Conservation (phyloP, 345 rosid species). For the Erysimum cheiranthoides region DNA sequence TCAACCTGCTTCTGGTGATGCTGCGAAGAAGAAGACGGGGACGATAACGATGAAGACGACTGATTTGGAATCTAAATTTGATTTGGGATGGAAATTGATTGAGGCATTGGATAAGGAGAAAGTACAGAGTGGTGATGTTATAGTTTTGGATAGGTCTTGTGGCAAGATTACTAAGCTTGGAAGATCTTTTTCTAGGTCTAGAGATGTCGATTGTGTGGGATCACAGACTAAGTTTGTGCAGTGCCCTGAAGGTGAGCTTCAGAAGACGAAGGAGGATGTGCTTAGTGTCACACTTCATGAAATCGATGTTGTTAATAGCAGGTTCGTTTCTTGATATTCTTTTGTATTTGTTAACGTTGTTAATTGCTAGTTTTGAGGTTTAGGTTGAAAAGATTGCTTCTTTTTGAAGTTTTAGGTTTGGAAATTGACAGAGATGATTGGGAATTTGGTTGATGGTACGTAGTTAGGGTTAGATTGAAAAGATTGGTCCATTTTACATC, state of each 20-base stretch:
- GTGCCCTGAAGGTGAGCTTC: constrained; percentile 94
- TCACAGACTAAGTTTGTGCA: constrained; percentile 90
- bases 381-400: constrained; percentile 6
- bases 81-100: constrained; percentile 87
- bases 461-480: not conserved
- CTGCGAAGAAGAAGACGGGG: constrained; percentile 79
- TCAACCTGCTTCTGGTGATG: constrained; percentile 72
- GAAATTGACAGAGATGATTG: not conserved
- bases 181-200: constrained; percentile 83
- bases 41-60: constrained; percentile 87
- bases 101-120: constrained; percentile 86
- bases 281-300: constrained; percentile 92
- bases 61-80: constrained; percentile 87
- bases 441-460: not conserved
- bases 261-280: constrained; percentile 89
- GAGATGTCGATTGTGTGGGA: constrained; percentile 94
- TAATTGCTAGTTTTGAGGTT: not conserved
- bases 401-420: not conserved
- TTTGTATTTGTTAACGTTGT: not conserved
- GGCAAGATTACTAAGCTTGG: constrained; percentile 91
- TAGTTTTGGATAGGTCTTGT: constrained; percentile 74
- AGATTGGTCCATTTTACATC: not conserved
- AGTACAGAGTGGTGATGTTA: constrained; percentile 92
- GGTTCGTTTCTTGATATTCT: constrained; percentile 47
- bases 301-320: constrained; percentile 95